Conservation (phyloP, 2,329 filamentous ascomycete genomes). For the Tolypocladium tundrense region DNA sequence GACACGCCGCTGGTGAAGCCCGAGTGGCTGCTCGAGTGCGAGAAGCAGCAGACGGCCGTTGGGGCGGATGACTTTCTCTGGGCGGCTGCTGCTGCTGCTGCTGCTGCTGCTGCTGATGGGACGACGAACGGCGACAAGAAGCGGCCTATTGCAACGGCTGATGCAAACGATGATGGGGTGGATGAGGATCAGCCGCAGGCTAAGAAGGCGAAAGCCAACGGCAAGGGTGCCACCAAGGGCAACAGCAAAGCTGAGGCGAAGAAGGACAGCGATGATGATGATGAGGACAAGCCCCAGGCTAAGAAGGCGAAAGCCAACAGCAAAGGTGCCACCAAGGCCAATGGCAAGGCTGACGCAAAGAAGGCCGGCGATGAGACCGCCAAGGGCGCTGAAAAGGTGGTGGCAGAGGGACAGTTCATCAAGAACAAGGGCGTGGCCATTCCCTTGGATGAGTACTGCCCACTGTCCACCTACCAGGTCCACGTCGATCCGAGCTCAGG, state of each 20-base stretch:
- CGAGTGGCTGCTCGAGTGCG: slow-evolving; percentile 52
- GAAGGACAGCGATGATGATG: slow-evolving; percentile 8
- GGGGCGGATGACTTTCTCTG: slow-evolving; percentile 15
- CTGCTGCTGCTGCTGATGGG: slow-evolving; percentile 1
- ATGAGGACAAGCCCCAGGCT: slow-evolving; percentile 14
- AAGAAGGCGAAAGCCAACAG: slow-evolving; percentile 19
- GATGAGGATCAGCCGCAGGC: slow-evolving; percentile 7
- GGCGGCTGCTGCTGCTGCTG: too few relatives aligned
- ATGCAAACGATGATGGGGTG: slow-evolving; percentile 9
- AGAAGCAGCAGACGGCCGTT: slow-evolving; percentile 17
- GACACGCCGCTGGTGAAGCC: slow-evolving; percentile 45
- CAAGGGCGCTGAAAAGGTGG: slow-evolving; percentile 21
- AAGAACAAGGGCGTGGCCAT: slow-evolving; percentile 35
- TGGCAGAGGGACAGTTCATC: slow-evolving; percentile 34
- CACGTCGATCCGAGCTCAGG: slow-evolving; percentile 52
- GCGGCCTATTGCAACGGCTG: slow-evolving; percentile 10
- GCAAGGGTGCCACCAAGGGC: too few relatives aligned
- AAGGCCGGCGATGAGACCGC: slow-evolving; percentile 17
- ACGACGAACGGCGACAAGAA: slow-evolving; percentile 10
- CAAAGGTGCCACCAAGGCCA: slow-evolving; percentile 21
- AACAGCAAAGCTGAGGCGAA: too few relatives aligned
- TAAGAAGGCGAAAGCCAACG: not conserved
- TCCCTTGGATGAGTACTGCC: slow-evolving; percentile 38
- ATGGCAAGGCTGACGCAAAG: slow-evolving; percentile 15
- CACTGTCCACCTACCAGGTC: slow-evolving; percentile 36